Conservation (phyloP, 352 stramenopile species). For the Halophytophthora batemanensis region DNA sequence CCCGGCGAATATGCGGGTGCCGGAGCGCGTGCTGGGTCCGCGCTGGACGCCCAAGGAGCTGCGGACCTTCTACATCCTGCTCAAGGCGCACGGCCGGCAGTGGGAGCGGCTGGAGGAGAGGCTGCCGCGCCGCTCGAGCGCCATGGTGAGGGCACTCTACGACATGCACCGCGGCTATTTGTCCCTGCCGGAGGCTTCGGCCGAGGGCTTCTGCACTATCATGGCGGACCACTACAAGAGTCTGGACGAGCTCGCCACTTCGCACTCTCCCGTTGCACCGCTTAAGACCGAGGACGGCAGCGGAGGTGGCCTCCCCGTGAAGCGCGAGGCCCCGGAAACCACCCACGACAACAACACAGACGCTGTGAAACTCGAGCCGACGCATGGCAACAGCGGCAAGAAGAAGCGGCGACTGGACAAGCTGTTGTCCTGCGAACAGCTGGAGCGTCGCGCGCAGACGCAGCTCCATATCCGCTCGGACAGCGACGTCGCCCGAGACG, state of each 20-base stretch:
- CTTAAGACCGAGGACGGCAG: background rate
- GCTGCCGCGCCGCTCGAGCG: constrained; percentile 43
- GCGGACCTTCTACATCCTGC: constrained; percentile 62
- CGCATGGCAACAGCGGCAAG: constrained; percentile 10
- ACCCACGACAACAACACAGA: constrained; percentile 1
- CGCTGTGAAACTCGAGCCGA: background rate
- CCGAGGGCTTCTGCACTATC: constrained; percentile 68
- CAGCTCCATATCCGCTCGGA: constrained; percentile 24
- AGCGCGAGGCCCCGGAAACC: constrained; percentile 3
- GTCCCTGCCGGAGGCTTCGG: constrained; percentile 59
- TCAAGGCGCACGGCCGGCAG: constrained; percentile 45
- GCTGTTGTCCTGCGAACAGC: constrained; percentile 29
- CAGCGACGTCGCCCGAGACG: constrained; percentile 4
- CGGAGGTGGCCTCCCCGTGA: constrained; percentile 5
- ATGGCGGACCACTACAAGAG: constrained; percentile 67
- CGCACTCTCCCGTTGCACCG: background rate
- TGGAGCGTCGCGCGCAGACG: constrained; percentile 15
- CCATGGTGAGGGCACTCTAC: constrained; percentile 63
- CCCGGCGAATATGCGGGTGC: too few species aligned
- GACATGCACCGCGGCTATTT: constrained; percentile 71
- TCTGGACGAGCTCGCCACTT: constrained; percentile 22
- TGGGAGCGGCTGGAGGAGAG: constrained; percentile 52
- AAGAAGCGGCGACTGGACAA: constrained; percentile 54
- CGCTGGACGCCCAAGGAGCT: constrained; percentile 65
- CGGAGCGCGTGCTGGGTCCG: constrained; percentile 31